phyloP scores from a whole-genome alignment of 2,329 filamentous ascomycete genomes.

The Exophiala aquamarina region DNA sequence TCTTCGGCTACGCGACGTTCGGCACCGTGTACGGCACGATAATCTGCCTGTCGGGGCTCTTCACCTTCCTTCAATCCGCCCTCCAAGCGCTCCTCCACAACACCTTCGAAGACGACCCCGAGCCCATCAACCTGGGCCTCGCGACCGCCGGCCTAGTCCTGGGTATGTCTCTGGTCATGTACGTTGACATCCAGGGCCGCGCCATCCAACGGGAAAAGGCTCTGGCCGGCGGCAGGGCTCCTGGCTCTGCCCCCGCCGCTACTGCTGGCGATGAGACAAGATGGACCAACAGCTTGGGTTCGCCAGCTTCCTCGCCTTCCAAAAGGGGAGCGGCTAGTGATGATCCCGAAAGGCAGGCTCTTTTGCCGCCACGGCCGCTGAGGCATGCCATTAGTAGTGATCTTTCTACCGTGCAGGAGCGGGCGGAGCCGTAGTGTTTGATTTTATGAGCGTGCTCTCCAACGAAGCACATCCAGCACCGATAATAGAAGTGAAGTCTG shows the following conservation, averaged over 20 bases:
- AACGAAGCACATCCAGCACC: no score
- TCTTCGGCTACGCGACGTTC: conserved; percentile 89
- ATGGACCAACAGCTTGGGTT: not conserved
- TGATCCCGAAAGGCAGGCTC: not conserved
- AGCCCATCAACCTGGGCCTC: conserved; percentile 73
- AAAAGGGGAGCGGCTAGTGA: not conserved
- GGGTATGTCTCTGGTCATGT: conserved; percentile 66
- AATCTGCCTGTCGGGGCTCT: conserved; percentile 78
- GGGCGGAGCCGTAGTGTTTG: not conserved
- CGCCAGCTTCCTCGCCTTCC: not conserved
- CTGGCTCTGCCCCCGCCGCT: no score
- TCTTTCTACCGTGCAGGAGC: not conserved
- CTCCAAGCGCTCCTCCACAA: conserved; percentile 76
- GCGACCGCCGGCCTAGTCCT: conserved; percentile 63
- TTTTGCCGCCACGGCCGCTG: not conserved
- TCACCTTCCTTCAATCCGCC: conserved; percentile 79
- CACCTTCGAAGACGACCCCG: conserved; percentile 68
- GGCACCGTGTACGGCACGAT: conserved; percentile 89
- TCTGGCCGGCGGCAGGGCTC: no score
- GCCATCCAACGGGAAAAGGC: conserved; percentile 21
- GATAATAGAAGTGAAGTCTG: no score
- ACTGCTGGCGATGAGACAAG: not conserved
- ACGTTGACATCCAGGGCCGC: conserved; percentile 57
- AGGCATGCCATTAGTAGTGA: not conserved
- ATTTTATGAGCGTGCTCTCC: no score